These are phyloP conservation scores for Geotrichum citri-aurantii DNA, from an alignment of 1,139 yeast genomes.

Conservation along the genomic window DNA sequence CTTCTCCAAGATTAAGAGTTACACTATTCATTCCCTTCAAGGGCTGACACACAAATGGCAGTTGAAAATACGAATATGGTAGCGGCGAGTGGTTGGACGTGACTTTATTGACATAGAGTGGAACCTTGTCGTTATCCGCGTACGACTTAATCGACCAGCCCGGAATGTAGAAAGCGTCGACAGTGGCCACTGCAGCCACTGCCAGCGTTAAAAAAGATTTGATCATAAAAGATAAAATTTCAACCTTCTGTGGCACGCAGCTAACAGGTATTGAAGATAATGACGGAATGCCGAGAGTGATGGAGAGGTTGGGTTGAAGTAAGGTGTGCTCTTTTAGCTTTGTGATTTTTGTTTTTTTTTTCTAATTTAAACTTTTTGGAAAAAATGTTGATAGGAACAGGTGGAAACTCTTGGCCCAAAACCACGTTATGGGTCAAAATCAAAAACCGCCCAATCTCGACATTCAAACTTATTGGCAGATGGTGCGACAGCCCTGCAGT, in stretches of 20 bases:
- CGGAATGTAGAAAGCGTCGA: constrained; percentile 19
- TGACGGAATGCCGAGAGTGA: neutral
- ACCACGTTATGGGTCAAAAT: neutral
- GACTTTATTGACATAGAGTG: constrained; percentile 67
- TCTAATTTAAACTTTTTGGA: neutral
- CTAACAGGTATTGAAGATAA: neutral
- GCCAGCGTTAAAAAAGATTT: constrained; percentile 11
- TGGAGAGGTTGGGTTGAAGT: neutral
- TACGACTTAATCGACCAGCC: constrained; percentile 35
- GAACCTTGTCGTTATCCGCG: constrained; percentile 55
- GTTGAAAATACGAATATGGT: constrained; percentile 71
- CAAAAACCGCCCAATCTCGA: neutral
- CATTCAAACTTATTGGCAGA: neutral
- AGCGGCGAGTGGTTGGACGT: constrained; percentile 71
- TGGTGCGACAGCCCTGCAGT: neutral
- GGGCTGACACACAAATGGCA: constrained; percentile 79
- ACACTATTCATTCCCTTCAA: constrained; percentile 49
- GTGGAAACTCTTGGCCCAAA: neutral
- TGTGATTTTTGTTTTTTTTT: neutral
- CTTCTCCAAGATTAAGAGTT: constrained; percentile 68
- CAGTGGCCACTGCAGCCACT: constrained; percentile 8
- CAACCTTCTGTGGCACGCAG: neutral
- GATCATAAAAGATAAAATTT: neutral
- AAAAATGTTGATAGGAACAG: neutral
- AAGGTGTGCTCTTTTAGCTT: neutral